Conservation (phyloP, 2,329 filamentous ascomycete genomes). For the Whalleya microplaca region DNA sequence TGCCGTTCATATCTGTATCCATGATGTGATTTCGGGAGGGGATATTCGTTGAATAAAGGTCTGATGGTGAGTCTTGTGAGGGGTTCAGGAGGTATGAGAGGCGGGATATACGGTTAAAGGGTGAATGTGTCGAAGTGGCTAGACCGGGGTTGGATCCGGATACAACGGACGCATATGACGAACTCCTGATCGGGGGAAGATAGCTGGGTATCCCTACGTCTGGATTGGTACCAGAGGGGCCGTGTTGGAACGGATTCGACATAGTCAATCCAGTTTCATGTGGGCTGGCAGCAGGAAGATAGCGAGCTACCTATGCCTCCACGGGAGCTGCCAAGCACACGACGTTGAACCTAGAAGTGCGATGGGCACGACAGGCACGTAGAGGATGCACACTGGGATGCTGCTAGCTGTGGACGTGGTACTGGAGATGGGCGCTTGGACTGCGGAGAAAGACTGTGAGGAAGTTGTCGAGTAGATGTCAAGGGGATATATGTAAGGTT, state of each 20-base stretch:
- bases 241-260: constrained; percentile 48
- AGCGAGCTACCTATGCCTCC: neutral
- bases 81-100: constrained; percentile 60
- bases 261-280: constrained; percentile 37
- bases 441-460: too few species aligned
- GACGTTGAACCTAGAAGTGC: neutral
- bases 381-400: too few species aligned
- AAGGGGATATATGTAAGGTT: neutral
- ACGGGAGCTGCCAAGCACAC: constrained; percentile 1
- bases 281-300: constrained; percentile 7
- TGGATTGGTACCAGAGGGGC: constrained; percentile 38
- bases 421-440: too few species aligned
- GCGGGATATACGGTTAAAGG: constrained; percentile 51
- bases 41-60: constrained; percentile 35
- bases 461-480: neutral
- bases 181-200: constrained; percentile 38
- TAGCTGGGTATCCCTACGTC: constrained; percentile 39
- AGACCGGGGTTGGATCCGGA: constrained; percentile 38
- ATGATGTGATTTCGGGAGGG: constrained; percentile 35
- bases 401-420: neutral
- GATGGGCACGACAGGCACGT: too few species aligned
- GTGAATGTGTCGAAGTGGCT: constrained; percentile 37
- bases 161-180: constrained; percentile 49
- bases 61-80: constrained; percentile 43
- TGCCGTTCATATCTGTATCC: constrained; percentile 39